phyloP scores from a whole-genome alignment of 2,329 filamentous ascomycete species.

The Penicillium sp. region DNA sequence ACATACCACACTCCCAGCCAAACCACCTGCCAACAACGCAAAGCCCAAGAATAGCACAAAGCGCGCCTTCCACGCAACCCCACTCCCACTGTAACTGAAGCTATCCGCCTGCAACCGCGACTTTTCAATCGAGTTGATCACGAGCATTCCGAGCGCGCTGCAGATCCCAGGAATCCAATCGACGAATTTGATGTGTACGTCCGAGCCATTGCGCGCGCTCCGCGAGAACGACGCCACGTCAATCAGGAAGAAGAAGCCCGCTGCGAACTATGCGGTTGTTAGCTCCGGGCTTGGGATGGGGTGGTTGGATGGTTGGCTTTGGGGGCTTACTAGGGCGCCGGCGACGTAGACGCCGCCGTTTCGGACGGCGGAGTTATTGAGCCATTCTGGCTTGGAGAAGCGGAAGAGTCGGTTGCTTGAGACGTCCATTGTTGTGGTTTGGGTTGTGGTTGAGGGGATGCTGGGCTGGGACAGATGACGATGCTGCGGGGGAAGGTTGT shows the following conservation, averaged over 20 bases:
- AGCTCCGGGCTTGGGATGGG: neutral
- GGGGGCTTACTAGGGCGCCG: slow-evolving; percentile 61
- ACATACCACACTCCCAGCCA: slow-evolving; percentile 64
- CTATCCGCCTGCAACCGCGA: slow-evolving; percentile 63
- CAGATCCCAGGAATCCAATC: slow-evolving; percentile 74
- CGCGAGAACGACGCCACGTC: slow-evolving; percentile 66
- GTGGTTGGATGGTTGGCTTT: slow-evolving; percentile 7
- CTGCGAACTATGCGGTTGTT: slow-evolving; percentile 57
- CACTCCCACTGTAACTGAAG: slow-evolving; percentile 65
- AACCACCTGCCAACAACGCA: slow-evolving; percentile 66
- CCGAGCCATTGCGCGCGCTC: slow-evolving; percentile 61
- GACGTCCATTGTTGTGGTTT: slow-evolving; percentile 36
- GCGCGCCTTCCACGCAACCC: slow-evolving; percentile 70
- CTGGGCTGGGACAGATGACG: slow-evolving; percentile 20
- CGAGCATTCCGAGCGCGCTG: slow-evolving; percentile 68
- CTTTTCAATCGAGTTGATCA: slow-evolving; percentile 73
- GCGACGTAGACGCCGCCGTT: slow-evolving; percentile 67
- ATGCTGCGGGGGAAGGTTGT: slow-evolving; percentile 20
- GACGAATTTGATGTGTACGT: slow-evolving; percentile 67
- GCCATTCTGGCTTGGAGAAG: slow-evolving; percentile 66
- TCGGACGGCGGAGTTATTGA: slow-evolving; percentile 65
- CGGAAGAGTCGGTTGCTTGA: slow-evolving; percentile 63
- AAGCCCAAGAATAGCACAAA: slow-evolving; percentile 70
- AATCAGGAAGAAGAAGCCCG: slow-evolving; percentile 70
- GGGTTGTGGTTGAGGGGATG: neutral